Conservation (phyloP, 306 rosid genomes). For the Pyrus bretschneideri region DNA sequence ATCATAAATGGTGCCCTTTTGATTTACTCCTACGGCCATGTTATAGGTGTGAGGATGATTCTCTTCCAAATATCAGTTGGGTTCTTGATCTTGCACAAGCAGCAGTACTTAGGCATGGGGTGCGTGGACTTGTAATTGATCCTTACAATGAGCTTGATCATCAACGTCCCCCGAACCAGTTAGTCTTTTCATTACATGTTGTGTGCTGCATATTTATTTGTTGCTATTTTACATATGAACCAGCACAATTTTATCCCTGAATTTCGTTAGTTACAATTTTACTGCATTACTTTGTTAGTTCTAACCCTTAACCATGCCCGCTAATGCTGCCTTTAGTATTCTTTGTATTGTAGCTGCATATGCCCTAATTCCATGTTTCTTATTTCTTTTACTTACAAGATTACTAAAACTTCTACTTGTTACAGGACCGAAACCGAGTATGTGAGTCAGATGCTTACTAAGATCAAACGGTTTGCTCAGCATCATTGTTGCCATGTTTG, state of each 20-base stretch:
- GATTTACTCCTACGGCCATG: slow-evolving; percentile 18
- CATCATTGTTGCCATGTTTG: slow-evolving; percentile 94
- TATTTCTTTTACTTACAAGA: not conserved
- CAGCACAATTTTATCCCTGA: not conserved
- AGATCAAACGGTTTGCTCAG: slow-evolving; percentile 86
- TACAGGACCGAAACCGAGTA: slow-evolving; percentile 92
- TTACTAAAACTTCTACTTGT: not conserved
- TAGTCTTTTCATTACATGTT: slow-evolving; percentile 28
- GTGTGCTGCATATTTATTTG: not conserved
- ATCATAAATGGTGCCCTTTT: slow-evolving; percentile 2
- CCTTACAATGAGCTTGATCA: slow-evolving; percentile 98
- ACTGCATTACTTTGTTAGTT: not conserved
- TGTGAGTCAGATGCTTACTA: slow-evolving; percentile 91
- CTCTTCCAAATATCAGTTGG: slow-evolving; percentile 80
- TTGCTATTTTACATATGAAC: not conserved
- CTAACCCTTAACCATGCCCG: not conserved
- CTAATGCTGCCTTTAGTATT: no score
- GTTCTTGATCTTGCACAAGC: slow-evolving; percentile 87
- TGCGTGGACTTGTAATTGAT: slow-evolving; percentile 94
- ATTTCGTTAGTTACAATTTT: not conserved
- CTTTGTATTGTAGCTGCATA: no score
- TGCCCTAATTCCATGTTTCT: not conserved
- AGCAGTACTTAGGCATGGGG: slow-evolving; percentile 87
- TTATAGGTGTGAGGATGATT: slow-evolving; percentile 79
- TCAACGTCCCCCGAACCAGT: slow-evolving; percentile 83